Percentiles rank a stretch among this genome's conserved stretches.
These are phyloP conservation scores for Paraglomus occultum DNA, from an alignment of 192 early-diverging fungal species.

Conservation along the genomic window DNA sequence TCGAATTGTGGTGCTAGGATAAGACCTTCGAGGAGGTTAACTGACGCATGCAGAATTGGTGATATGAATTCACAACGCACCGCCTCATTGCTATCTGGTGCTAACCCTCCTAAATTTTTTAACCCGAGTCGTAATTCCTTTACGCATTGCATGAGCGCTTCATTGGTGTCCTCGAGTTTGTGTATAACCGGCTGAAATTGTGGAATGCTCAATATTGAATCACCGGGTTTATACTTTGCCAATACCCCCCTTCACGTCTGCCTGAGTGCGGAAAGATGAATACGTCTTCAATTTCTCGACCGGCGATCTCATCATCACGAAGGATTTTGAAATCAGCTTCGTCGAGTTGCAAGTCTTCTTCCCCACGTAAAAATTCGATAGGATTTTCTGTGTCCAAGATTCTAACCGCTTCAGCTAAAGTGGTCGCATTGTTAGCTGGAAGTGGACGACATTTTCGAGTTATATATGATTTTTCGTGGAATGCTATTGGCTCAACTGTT, in stretches of 20 bases:
- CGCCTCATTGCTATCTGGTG: conserved; percentile 6
- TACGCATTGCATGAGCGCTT: background rate
- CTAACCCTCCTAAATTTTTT: conserved; percentile 1
- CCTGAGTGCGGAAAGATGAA: too few species aligned
- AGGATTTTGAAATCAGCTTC: conserved; percentile 9
- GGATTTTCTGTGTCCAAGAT: conserved; percentile 3
- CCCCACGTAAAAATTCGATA: conserved; percentile 18
- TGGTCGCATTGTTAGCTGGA: too few species aligned
- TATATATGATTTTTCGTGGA: too few species aligned
- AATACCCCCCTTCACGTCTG: too few species aligned
- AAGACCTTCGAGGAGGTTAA: background rate
- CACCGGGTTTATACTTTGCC: too few species aligned
- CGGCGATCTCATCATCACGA: background rate
- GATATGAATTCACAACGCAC: conserved; percentile 12
- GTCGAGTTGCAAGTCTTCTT: conserved; percentile 3
- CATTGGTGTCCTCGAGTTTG: background rate
- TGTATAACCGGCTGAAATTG: too few species aligned
- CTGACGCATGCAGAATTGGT: conserved; percentile 1
- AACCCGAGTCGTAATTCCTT: background rate
- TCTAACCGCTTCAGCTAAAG: background rate
- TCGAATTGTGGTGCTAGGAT: background rate
- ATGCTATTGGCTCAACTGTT: too few species aligned
- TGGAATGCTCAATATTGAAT: too few species aligned
- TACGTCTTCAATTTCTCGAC: too few species aligned
- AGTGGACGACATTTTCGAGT: too few species aligned